Conservation (phyloP, 495 filamentous ascomycete genomes). For the Penicillium coffeae region DNA sequence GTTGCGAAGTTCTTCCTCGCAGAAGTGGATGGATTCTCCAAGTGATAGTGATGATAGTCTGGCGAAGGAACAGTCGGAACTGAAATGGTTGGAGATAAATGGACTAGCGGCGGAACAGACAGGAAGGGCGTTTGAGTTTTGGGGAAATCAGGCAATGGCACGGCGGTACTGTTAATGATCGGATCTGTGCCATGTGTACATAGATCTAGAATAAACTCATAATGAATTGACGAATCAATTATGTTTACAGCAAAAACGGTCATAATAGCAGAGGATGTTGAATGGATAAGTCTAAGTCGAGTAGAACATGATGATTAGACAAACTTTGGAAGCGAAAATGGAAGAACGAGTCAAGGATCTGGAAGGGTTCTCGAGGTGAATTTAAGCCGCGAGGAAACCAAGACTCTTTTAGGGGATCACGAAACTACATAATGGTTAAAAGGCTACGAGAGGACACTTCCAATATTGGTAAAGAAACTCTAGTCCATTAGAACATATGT, state of each 20-base stretch:
- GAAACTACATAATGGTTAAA: too few species aligned
- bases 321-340: not conserved
- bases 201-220: not conserved
- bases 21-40: constrained; percentile 11
- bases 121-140: constrained; percentile 5
- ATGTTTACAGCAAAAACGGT: not conserved
- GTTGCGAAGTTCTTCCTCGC: not conserved
- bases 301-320: not conserved
- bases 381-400: too few species aligned
- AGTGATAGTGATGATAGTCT: constrained; percentile 10
- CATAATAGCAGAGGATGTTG: not conserved
- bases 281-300: too few species aligned
- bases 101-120: constrained; percentile 1
- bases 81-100: constrained; percentile 20
- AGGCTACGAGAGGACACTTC: too few species aligned
- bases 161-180: not conserved
- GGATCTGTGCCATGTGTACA: not conserved
- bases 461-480: constrained; percentile 16
- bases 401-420: too few species aligned
- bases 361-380: too few species aligned
- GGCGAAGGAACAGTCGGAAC: constrained; percentile 9
- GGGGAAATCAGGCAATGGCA: constrained; percentile 11
- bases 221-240: not conserved
- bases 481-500: constrained; percentile 32
- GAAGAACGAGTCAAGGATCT: not conserved